These are phyloP conservation scores for Vaccinium macrocarpon DNA, from an alignment of 148 eudicot species.

Conservation along the genomic window DNA sequence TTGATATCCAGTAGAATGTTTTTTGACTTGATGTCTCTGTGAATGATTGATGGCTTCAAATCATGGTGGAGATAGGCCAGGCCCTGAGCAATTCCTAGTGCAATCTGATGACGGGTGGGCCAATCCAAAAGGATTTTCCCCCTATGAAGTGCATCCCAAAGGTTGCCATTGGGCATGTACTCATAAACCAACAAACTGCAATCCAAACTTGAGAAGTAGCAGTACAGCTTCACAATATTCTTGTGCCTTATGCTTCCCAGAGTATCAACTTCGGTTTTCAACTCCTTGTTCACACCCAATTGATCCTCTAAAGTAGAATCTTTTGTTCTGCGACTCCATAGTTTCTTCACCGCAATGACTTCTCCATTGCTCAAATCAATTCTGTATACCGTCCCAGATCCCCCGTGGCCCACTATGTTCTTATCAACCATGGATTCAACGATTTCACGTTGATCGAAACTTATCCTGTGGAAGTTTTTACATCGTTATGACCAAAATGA, in stretches of 20 bases:
- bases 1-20: constrained; percentile 81
- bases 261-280: constrained; percentile 88
- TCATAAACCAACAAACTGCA: constrained; percentile 83
- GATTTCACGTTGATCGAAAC: constrained; percentile 69
- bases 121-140: constrained; percentile 69
- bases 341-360: constrained; percentile 77
- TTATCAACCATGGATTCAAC: constrained; percentile 74
- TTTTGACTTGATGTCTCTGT: constrained; percentile 91
- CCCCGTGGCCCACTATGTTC: constrained; percentile 85
- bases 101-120: constrained; percentile 82
- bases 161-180: constrained; percentile 91
- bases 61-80: constrained; percentile 92
- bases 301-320: constrained; percentile 51
- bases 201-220: constrained; percentile 66
- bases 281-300: constrained; percentile 49
- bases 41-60: constrained; percentile 75
- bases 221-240: constrained; percentile 83
- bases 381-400: constrained; percentile 85
- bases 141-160: constrained; percentile 90
- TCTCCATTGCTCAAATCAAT: constrained; percentile 68
- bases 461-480: constrained; percentile 78
- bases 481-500: constrained; percentile 70
- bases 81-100: constrained; percentile 84
- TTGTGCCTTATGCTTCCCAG: constrained; percentile 90
- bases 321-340: constrained; percentile 69